A percentile compares a stretch with the other conserved stretches of the same genome.
These are phyloP conservation scores for Dipodascus albidus DNA, from an alignment of 805 yeast species.

Conservation along the genomic window DNA sequence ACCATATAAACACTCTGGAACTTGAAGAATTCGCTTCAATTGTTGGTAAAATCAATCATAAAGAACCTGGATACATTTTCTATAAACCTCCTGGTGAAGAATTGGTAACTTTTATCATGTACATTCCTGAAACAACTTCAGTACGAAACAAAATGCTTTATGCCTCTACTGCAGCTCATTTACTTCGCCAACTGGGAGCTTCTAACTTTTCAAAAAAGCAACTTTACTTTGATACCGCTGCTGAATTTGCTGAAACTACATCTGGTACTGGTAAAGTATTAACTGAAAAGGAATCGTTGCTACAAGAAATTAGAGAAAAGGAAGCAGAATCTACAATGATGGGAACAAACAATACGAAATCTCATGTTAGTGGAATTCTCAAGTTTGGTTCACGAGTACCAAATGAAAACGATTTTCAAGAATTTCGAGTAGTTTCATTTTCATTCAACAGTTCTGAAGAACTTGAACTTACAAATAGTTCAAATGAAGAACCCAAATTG, in stretches of 20 bases:
- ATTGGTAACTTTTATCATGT: slow-evolving; percentile 46
- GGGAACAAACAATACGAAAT: slow-evolving; percentile 21
- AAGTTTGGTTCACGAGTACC: slow-evolving; percentile 13
- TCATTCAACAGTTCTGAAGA: background rate
- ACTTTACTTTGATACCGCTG: slow-evolving; percentile 43
- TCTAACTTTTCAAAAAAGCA: slow-evolving; percentile 37
- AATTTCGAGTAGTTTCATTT: too few relatives aligned
- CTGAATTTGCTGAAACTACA: slow-evolving; percentile 37
- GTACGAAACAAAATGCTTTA: slow-evolving; percentile 85
- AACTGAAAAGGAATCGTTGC: slow-evolving; percentile 43
- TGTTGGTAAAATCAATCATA: slow-evolving; percentile 23
- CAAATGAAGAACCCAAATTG: slow-evolving; percentile 18
- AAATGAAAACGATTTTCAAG: slow-evolving; percentile 10
- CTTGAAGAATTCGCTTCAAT: slow-evolving; percentile 27
- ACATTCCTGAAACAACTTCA: slow-evolving; percentile 76
- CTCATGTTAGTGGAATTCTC: slow-evolving; percentile 16
- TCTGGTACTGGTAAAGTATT: slow-evolving; percentile 33
- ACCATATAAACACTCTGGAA: background rate
- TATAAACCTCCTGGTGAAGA: slow-evolving; percentile 24
- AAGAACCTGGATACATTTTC: slow-evolving; percentile 40
- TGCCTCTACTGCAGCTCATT: slow-evolving; percentile 77
- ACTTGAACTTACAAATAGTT: background rate
- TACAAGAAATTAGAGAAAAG: slow-evolving; percentile 28
- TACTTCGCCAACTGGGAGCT: slow-evolving; percentile 64
- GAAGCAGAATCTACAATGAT: slow-evolving; percentile 28